Percentiles rank a stretch among this genome's conserved stretches.
Evolutionary conservation across 2,329 filamentous ascomycete species (phyloP).

Genomic region (Aspergillus viridinutans): DNA sequence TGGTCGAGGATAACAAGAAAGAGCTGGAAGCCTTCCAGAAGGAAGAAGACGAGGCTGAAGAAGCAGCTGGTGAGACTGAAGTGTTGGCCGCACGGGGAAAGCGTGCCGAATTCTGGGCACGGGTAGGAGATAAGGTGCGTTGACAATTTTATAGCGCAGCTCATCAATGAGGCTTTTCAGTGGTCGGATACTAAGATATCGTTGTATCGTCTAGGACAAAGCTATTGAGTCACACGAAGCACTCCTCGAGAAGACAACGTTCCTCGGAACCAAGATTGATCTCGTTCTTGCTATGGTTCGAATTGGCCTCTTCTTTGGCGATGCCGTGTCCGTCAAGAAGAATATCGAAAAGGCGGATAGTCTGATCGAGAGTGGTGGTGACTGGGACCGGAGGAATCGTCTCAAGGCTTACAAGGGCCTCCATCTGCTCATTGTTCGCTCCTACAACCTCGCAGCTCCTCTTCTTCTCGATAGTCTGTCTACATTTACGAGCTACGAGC

Average conservation of each 20-base stretch:
- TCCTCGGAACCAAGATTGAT: slow-evolving; percentile 95
- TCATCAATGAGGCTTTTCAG: neutral
- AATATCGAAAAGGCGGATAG: slow-evolving; percentile 84
- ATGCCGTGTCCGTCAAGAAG: slow-evolving; percentile 89
- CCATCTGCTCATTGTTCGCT: slow-evolving; percentile 85
- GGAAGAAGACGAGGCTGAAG: slow-evolving; percentile 87
- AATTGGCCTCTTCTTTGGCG: slow-evolving; percentile 91
- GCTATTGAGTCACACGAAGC: slow-evolving; percentile 88
- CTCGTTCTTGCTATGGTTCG: slow-evolving; percentile 94
- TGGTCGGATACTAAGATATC: slow-evolving; percentile 1
- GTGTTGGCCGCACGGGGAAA: slow-evolving; percentile 89
- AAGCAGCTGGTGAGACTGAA: slow-evolving; percentile 95
- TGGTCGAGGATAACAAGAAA: slow-evolving; percentile 72
- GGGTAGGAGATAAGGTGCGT: slow-evolving; percentile 87
- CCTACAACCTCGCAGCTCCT: slow-evolving; percentile 83
- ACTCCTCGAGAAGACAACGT: slow-evolving; percentile 94
- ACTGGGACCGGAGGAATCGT: slow-evolving; percentile 97
- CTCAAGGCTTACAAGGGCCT: slow-evolving; percentile 98
- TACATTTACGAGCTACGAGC: slow-evolving; percentile 97
- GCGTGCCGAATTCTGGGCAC: slow-evolving; percentile 91
- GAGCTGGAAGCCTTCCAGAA: slow-evolving; percentile 74
- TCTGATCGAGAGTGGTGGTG: slow-evolving; percentile 89
- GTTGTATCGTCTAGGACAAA: slow-evolving; percentile 64
- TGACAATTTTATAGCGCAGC: neutral
- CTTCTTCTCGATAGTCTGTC: slow-evolving; percentile 94